Percentiles rank a stretch among this genome's conserved stretches.
Evolutionary conservation across 2,329 filamentous ascomycete genomes (phyloP).

Genomic region (Penicillium digitatum): DNA sequence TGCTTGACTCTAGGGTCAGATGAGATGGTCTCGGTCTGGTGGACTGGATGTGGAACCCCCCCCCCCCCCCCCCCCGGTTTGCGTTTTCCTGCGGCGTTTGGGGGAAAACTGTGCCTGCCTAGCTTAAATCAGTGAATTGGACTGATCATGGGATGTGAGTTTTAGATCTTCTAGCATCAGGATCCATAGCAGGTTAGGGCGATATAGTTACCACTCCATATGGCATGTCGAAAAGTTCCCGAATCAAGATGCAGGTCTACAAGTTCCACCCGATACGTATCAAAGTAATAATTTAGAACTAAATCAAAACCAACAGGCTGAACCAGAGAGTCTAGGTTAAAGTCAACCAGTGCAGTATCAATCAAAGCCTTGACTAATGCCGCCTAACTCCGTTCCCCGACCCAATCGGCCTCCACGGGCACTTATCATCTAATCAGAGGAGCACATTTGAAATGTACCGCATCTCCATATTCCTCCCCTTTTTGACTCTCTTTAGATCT

Average conservation of each 20-base stretch:
- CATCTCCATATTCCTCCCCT: slow-evolving; percentile 18
- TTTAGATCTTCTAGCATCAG: not conserved
- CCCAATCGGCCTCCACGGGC: slow-evolving; percentile 21
- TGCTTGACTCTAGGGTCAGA: slow-evolving; percentile 1
- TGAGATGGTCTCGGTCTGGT: not conserved
- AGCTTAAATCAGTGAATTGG: not conserved
- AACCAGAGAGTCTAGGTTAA: not conserved
- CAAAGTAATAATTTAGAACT: not conserved
- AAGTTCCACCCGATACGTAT: not conserved
- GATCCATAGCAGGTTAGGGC: not conserved
- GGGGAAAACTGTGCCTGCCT: slow-evolving; percentile 1
- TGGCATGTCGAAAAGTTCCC: not conserved
- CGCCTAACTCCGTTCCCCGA: slow-evolving; percentile 7
- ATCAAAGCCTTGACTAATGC: slow-evolving; percentile 23
- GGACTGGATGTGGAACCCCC: slow-evolving; percentile 7
- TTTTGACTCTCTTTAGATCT: not conserved
- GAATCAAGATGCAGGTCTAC: not conserved
- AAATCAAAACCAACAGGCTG: not conserved
- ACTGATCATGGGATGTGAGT: not conserved
- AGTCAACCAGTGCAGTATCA: slow-evolving; percentile 2
- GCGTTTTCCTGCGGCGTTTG: slow-evolving; percentile 1
- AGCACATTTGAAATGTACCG: slow-evolving; percentile 10
- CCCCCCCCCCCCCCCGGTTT: not conserved
- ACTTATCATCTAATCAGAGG: slow-evolving; percentile 23
- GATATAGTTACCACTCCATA: not conserved